Conservation (phyloP, 345 rosid species). For the Linum usitatissimum region DNA sequence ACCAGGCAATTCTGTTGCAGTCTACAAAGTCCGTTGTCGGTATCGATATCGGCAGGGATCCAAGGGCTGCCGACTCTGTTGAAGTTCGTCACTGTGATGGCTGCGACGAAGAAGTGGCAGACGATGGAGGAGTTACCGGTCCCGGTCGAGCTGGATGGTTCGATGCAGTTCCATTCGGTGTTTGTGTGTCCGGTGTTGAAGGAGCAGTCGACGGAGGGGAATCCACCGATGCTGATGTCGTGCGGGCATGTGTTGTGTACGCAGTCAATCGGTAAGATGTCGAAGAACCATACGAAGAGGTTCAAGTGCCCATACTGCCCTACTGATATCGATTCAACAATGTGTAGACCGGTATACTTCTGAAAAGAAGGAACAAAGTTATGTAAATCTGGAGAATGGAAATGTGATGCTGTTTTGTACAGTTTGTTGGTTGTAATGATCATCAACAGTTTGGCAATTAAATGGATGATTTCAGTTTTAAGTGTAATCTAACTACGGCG, state of each 20-base stretch:
- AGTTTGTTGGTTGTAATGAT: neutral
- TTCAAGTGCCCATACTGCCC: conserved; percentile 67
- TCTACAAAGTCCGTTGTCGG: conserved; percentile 34
- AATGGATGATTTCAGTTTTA: neutral
- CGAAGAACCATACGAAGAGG: conserved; percentile 31
- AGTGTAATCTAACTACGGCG: neutral
- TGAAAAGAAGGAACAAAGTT: conserved; percentile 13
- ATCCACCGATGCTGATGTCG: conserved; percentile 65
- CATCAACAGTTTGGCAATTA: too few relatives aligned
- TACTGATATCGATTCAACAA: conserved; percentile 27
- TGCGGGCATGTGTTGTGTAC: conserved; percentile 63
- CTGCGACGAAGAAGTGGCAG: conserved; percentile 56
- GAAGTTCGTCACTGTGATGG: conserved; percentile 54
- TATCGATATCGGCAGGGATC: conserved; percentile 45
- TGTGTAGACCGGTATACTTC: conserved; percentile 42
- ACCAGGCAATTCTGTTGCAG: conserved; percentile 41
- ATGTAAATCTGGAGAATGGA: neutral
- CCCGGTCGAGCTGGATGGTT: conserved; percentile 44
- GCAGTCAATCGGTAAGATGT: conserved; percentile 44
- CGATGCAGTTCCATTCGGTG: conserved; percentile 55
- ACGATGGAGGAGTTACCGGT: conserved; percentile 53
- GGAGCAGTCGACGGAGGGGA: conserved; percentile 51
- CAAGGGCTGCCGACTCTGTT: conserved; percentile 47
- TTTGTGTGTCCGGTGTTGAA: conserved; percentile 65
- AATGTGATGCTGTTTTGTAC: neutral